A percentile compares a stretch with the other conserved stretches of the same genome.
Evolutionary conservation across 345 rosid genomes (phyloP).

Genomic region (Arabis hirsuta): DNA sequence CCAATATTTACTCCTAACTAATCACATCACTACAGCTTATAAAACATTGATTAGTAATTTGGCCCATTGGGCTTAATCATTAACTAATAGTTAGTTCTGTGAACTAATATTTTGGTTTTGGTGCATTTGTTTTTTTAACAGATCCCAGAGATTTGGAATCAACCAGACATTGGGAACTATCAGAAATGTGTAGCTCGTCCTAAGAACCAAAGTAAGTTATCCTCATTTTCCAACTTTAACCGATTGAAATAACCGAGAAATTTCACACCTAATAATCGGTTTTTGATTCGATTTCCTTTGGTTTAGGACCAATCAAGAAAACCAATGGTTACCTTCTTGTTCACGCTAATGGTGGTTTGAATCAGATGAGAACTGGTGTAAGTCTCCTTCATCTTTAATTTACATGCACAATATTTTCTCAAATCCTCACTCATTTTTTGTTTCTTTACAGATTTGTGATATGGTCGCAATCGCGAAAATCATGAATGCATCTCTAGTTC

Average conservation of each 20-base stretch:
- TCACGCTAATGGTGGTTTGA: conserved; percentile 84
- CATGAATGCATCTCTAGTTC: conserved; percentile 74
- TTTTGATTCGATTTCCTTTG: background rate
- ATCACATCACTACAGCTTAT: conserved; percentile 7
- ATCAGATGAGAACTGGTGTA: conserved; percentile 91
- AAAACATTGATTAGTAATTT: background rate
- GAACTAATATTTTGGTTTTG: too few species aligned
- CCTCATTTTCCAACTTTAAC: background rate
- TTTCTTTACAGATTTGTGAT: conserved; percentile 59
- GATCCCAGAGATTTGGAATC: conserved; percentile 61
- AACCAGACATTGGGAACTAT: conserved; percentile 47
- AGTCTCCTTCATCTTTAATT: conserved; percentile 15
- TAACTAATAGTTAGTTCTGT: background rate
- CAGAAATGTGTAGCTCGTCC: conserved; percentile 56
- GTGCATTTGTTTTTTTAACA: conserved; percentile 19
- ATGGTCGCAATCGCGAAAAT: conserved; percentile 78
- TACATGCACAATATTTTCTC: background rate
- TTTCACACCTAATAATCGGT: background rate
- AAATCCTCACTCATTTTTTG: background rate
- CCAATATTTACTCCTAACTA: conserved; percentile 17
- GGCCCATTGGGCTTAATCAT: conserved; percentile 35
- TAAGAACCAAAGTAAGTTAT: conserved; percentile 48
- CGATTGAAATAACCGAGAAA: background rate
- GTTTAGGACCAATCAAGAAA: conserved; percentile 30
- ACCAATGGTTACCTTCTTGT: conserved; percentile 68